phyloP scores from a whole-genome alignment of 306 rosid genomes.

The Ochetophila trinervis region DNA sequence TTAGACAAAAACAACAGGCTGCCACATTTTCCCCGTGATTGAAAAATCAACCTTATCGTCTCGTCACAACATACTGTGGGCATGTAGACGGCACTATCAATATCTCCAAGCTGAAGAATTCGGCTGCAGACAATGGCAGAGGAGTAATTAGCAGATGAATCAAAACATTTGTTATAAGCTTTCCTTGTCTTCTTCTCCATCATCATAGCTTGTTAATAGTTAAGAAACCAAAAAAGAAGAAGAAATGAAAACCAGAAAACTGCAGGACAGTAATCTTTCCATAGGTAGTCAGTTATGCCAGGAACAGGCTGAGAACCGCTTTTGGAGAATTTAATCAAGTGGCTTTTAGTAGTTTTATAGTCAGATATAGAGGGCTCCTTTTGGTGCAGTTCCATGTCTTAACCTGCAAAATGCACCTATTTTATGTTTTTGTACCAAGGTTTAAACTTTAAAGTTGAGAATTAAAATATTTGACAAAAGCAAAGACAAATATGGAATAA shows the following conservation, averaged over 20 bases:
- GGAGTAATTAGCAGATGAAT: neutral
- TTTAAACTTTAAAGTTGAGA: no score
- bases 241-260: constrained; percentile 38
- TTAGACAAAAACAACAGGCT: constrained; percentile 19
- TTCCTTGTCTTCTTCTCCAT: neutral
- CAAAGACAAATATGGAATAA: no score
- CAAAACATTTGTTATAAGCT: neutral
- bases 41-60: constrained; percentile 27
- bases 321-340: constrained; percentile 21
- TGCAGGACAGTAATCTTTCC: constrained; percentile 43
- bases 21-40: constrained; percentile 30
- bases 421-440: no score
- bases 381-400: constrained; percentile 30
- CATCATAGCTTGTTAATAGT: neutral
- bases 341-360: constrained; percentile 29
- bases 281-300: constrained; percentile 27
- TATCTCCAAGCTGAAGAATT: constrained; percentile 31
- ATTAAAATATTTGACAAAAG: no score
- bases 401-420: constrained; percentile 11
- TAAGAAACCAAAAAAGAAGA: neutral
- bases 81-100: constrained; percentile 33
- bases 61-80: constrained; percentile 32
- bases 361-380: constrained; percentile 28
- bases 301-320: constrained; percentile 3
- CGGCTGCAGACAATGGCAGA: constrained; percentile 24